Evolutionary conservation across 306 rosid species (phyloP).

Genomic region (Sindora glabra): DNA sequence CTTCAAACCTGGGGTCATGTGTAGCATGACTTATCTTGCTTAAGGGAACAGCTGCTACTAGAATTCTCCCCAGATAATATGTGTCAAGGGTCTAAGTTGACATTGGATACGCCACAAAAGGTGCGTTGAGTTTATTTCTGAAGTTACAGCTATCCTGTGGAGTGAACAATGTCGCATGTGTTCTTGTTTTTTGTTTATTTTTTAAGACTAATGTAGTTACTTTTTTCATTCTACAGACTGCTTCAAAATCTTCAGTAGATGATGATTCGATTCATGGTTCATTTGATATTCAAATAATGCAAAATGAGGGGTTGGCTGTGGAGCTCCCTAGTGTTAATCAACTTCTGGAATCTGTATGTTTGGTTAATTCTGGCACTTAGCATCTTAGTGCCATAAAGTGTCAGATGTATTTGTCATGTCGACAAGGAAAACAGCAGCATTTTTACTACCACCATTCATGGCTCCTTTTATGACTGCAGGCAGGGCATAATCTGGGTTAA

Average conservation of each 20-base stretch:
- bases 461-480: no score
- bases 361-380: no score
- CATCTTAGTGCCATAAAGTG: no score
- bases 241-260: slow-evolving; percentile 44
- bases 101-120: slow-evolving; percentile 21
- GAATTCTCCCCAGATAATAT: slow-evolving; percentile 60
- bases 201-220: slow-evolving; percentile 12
- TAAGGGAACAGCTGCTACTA: slow-evolving; percentile 51
- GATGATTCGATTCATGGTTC: slow-evolving; percentile 55
- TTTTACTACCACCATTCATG: no score
- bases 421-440: no score
- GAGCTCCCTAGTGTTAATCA: slow-evolving; percentile 64
- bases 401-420: no score
- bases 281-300: slow-evolving; percentile 48
- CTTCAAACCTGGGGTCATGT: slow-evolving; percentile 5
- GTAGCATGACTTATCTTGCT: slow-evolving; percentile 51
- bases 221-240: slow-evolving; percentile 36
- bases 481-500: no score
- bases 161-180: slow-evolving; percentile 8
- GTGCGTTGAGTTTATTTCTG: slow-evolving; percentile 28
- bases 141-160: slow-evolving; percentile 17
- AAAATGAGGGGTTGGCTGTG: slow-evolving; percentile 21
- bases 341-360: slow-evolving; percentile 83
- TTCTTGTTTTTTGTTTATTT: background rate
- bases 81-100: slow-evolving; percentile 61